Evolutionary conservation across 176 grass and related monocot genomes (phyloP), one percentile per base, ranked within the genome.

Genomic region (Guadua angustifolia): DNA sequence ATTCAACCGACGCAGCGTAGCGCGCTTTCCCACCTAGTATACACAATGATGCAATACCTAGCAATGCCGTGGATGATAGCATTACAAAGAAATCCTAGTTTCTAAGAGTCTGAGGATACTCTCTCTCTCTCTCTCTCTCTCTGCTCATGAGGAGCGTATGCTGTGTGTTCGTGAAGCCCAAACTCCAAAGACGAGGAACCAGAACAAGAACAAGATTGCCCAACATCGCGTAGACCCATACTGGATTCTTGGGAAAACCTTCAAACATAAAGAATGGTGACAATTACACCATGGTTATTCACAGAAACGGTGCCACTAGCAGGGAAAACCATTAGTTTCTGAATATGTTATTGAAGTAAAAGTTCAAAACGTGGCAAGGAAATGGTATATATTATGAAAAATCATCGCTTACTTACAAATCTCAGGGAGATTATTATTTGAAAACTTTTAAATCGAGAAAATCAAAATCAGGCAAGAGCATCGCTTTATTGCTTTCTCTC

Each of bases 151-250:
- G 15, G 88, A 76, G 50, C 91, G 96, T 52, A 87, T 55, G 35
- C 55, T 79, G 29, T 80, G 96, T 10, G 93, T 98, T 35, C 88
- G 85, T 16, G 93, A 94, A 63, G 90, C 87, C 93, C 93, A 98
- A 69, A 98, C 80, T 74, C 93, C 91, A 84, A 98, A 95, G 29
- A 88, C 88, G 45, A 98, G 90, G 89, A 95, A 98, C 81, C 93
- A 98, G n/a, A 92, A 95, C 69, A 94, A 36, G 13, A 95, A 95
- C 14, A 86, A 76, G 55, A 95, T 88, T 26, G 84, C 87, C 93
- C 96, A 95, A 65, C 86, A 93, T 67, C 82, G 87, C 55, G 85
- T 84, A 55, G 89, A 87, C 7, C 93, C 96, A 73, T 85, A 95
- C 56, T 89, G 92, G 84, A 94, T 84, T 87, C 93, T 90, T 15